phyloP scores from a whole-genome alignment of 805 yeast genomes.

The Monosporozyma aquatica region DNA sequence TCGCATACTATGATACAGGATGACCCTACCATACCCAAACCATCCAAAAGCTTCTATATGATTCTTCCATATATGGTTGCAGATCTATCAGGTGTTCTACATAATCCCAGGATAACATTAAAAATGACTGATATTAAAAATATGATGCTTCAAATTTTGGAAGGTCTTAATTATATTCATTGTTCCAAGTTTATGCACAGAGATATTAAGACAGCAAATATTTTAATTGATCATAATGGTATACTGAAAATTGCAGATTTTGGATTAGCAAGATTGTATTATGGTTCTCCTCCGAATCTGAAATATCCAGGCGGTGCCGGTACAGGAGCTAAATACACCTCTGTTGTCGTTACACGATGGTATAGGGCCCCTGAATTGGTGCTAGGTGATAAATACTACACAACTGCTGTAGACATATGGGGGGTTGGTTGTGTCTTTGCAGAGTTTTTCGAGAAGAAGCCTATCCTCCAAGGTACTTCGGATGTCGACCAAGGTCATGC shows the following conservation, averaged over 20 bases:
- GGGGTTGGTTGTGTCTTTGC: slow-evolving; percentile 95
- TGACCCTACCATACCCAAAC: not conserved
- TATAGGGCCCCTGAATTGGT: slow-evolving; percentile 92
- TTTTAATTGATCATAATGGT: slow-evolving; percentile 69
- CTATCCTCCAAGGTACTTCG: slow-evolving; percentile 75
- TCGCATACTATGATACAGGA: not conserved
- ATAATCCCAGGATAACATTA: slow-evolving; percentile 60
- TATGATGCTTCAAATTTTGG: slow-evolving; percentile 65
- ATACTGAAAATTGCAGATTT: slow-evolving; percentile 87
- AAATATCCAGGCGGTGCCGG: slow-evolving; percentile 40
- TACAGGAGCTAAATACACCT: slow-evolving; percentile 38
- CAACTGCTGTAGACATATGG: slow-evolving; percentile 97
- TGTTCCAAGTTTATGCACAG: slow-evolving; percentile 57
- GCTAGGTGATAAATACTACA: slow-evolving; percentile 75
- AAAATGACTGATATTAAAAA: slow-evolving; percentile 68
- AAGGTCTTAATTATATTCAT: slow-evolving; percentile 74
- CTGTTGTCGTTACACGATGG: slow-evolving; percentile 93
- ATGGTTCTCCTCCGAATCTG: slow-evolving; percentile 49
- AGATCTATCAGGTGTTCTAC: slow-evolving; percentile 83
- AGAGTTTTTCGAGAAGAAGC: slow-evolving; percentile 73
- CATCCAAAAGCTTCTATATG: slow-evolving; percentile 52
- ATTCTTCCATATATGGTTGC: slow-evolving; percentile 89
- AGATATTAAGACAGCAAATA: slow-evolving; percentile 95
- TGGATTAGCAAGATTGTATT: slow-evolving; percentile 76
- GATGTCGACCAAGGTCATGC: slow-evolving; percentile 82